phyloP scores from a whole-genome alignment of 2,329 filamentous ascomycete species.

The Plenodomus tracheiphilus region DNA sequence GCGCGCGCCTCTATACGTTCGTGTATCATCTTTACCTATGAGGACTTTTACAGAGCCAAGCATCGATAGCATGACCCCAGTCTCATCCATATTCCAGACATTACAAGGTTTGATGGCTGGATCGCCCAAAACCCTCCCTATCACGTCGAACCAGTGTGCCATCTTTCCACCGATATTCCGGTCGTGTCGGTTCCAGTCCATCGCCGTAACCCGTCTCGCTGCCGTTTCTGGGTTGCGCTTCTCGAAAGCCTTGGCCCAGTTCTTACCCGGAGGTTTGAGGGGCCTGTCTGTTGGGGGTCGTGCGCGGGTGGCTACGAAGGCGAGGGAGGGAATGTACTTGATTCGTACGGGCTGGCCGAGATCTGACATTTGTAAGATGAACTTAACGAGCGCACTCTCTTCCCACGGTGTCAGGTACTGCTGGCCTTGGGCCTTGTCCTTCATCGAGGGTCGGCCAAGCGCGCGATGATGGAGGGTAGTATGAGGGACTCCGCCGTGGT shows the following conservation, averaged over 20 bases:
- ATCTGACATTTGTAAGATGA: slow-evolving; percentile 17
- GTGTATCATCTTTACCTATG: slow-evolving; percentile 14
- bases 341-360: slow-evolving; percentile 19
- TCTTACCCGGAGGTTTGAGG: slow-evolving; percentile 13
- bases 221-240: slow-evolving; percentile 7
- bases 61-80: slow-evolving; percentile 10
- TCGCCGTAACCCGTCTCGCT: slow-evolving; percentile 5
- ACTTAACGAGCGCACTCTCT: slow-evolving; percentile 31
- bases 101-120: neutral
- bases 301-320: slow-evolving; percentile 12
- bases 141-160: slow-evolving; percentile 22
- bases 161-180: slow-evolving; percentile 15
- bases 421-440: slow-evolving; percentile 32
- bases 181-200: slow-evolving; percentile 9
- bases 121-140: slow-evolving; percentile 3
- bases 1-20: slow-evolving; percentile 13
- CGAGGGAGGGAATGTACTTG: slow-evolving; percentile 21
- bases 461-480: slow-evolving; percentile 12
- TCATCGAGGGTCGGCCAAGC: slow-evolving; percentile 25
- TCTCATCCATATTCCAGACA: slow-evolving; percentile 6
- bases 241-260: slow-evolving; percentile 7
- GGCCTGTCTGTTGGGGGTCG: slow-evolving; percentile 11
- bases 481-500: too few species aligned
- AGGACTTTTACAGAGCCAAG: slow-evolving; percentile 12
- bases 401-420: slow-evolving; percentile 15